phyloP scores from a whole-genome alignment of 257 asterid genomes.

The Galeopsis tetrahit region DNA sequence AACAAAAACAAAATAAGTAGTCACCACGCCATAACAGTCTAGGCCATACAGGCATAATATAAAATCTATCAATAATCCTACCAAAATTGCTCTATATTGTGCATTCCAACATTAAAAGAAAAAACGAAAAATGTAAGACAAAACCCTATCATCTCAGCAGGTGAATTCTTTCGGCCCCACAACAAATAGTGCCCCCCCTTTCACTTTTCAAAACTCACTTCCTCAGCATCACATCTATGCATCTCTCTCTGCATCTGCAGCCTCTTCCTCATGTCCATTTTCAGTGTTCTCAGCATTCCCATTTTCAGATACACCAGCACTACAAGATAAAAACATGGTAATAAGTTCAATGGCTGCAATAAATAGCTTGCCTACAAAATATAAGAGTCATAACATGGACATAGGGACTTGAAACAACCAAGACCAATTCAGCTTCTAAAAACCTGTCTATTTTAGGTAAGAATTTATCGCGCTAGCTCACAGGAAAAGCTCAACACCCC shows the following conservation, averaged over 20 bases:
- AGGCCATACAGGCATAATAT: conserved; percentile 16
- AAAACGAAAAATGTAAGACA: conserved; percentile 27
- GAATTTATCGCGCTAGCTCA: neutral
- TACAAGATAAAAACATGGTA: conserved; percentile 18
- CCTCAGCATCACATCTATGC: conserved; percentile 36
- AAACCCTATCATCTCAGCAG: conserved; percentile 41
- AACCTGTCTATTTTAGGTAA: neutral
- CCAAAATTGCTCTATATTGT: conserved; percentile 57
- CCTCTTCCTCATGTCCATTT: conserved; percentile 44
- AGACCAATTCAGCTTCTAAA: neutral
- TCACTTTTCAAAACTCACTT: conserved; percentile 18
- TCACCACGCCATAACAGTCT: conserved; percentile 35
- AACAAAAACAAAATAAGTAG: conserved; percentile 15
- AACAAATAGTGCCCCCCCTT: conserved; percentile 26
- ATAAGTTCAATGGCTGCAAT: neutral
- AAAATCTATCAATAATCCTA: conserved; percentile 41
- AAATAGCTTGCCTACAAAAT: neutral
- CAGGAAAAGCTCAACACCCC: neutral
- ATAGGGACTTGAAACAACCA: neutral
- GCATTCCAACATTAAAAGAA: conserved; percentile 28
- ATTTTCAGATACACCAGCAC: conserved; percentile 43
- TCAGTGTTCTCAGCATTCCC: conserved; percentile 43
- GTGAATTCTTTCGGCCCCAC: conserved; percentile 29
- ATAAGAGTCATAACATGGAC: neutral
- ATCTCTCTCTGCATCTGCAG: conserved; percentile 37